Conservation (phyloP, 169 alveolate species). For the Besnoitia besnoiti region DNA sequence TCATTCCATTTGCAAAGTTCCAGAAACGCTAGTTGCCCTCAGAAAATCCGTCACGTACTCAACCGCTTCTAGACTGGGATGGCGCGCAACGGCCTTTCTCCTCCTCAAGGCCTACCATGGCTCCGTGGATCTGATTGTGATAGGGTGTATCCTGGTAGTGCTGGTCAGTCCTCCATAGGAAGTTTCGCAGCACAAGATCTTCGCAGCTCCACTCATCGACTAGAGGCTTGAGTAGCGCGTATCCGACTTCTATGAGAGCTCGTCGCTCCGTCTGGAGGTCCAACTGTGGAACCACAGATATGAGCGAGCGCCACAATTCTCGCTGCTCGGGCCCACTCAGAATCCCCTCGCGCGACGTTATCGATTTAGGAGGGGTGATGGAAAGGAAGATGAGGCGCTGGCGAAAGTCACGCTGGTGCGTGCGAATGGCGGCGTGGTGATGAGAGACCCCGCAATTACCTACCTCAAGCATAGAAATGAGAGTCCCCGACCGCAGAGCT, state of each 20-base stretch:
- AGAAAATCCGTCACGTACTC: too few species aligned
- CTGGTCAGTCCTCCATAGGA: not conserved
- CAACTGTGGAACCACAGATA: not conserved
- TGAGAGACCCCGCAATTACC: not conserved
- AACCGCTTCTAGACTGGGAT: too few species aligned
- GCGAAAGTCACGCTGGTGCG: too few species aligned
- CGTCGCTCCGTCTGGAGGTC: not conserved
- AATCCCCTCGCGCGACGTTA: too few species aligned
- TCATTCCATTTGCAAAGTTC: too few species aligned
- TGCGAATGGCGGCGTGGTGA: too few species aligned
- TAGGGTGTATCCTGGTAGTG: not conserved
- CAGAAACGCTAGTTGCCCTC: too few species aligned
- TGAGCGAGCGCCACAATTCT: too few species aligned
- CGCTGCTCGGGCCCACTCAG: too few species aligned
- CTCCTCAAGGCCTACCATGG: not conserved
- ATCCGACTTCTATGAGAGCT: constrained; percentile 33
- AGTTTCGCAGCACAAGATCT: constrained; percentile 11
- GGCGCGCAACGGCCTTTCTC: too few species aligned
- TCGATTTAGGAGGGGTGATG: too few species aligned
- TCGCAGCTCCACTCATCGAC: constrained; percentile 29
- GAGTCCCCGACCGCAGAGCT: not conserved
- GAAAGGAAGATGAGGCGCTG: too few species aligned
- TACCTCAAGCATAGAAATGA: not conserved
- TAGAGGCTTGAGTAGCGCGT: constrained; percentile 18
- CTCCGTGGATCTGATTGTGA: constrained; percentile 47